Evolutionary conservation across 2,329 filamentous ascomycete genomes (phyloP).

Genomic region (Penicillium digitatum): DNA sequence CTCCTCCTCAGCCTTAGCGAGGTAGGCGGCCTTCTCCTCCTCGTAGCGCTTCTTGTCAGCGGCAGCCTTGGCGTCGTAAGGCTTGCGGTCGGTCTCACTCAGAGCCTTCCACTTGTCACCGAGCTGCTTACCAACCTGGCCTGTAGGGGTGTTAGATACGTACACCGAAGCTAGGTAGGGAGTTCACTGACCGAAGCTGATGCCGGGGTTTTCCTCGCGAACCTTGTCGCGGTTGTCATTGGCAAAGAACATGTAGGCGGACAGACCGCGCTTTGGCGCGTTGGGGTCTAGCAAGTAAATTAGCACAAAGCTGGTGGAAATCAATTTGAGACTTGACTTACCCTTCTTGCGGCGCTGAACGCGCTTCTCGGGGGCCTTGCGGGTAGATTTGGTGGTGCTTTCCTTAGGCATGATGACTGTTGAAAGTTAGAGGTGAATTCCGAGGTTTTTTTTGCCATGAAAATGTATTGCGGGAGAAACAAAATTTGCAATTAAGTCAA

Average conservation of each 20-base stretch:
- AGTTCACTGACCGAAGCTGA: constrained; percentile 71
- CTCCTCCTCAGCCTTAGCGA: constrained; percentile 56
- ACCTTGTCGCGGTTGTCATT: constrained; percentile 99
- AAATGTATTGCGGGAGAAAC: not conserved
- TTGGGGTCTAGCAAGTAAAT: constrained; percentile 69
- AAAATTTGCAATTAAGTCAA: not conserved
- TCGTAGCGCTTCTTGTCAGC: constrained; percentile 99
- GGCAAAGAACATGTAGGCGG: constrained; percentile 99
- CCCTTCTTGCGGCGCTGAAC: constrained; percentile 70
- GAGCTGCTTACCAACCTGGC: constrained; percentile 95
- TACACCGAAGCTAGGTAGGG: not conserved
- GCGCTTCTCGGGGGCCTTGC: constrained; percentile 57
- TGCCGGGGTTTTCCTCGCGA: constrained; percentile 95
- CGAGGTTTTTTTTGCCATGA: not conserved
- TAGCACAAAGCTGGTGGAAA: constrained; percentile 11
- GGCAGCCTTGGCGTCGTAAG: constrained; percentile 95
- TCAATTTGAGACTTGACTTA: constrained; percentile 35
- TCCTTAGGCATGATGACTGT: constrained; percentile 63
- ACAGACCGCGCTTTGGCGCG: constrained; percentile 97
- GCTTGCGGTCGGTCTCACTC: constrained; percentile 83
- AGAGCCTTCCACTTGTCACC: constrained; percentile 99
- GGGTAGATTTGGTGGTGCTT: constrained; percentile 58
- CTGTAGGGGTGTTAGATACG: constrained; percentile 42
- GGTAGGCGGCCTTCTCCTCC: constrained; percentile 93
- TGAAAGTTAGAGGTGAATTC: not conserved